Evolutionary conservation across 441 rosid genomes (phyloP).

Genomic region (Brassica hybrid): DNA sequence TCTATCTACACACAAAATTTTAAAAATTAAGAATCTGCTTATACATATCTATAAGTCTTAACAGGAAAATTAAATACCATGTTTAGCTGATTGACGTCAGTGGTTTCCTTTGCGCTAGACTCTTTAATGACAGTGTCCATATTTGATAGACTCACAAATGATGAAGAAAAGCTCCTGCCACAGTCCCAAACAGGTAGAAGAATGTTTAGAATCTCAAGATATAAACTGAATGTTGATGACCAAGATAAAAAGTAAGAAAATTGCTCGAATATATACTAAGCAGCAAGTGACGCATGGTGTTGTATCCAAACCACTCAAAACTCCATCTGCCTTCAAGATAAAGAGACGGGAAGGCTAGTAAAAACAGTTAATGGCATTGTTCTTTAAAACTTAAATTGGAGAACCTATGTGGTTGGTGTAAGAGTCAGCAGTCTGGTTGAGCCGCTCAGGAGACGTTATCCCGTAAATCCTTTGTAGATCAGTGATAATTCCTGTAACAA

Average conservation of each 20-base stretch:
- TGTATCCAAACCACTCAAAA: constrained; percentile 90
- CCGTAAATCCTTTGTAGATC: constrained; percentile 83
- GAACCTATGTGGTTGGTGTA: constrained; percentile 86
- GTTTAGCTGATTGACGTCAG: constrained; percentile 62
- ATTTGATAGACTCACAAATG: constrained; percentile 72
- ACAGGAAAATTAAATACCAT: constrained; percentile 48
- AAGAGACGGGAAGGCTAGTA: constrained; percentile 75
- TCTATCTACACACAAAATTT: constrained; percentile 58
- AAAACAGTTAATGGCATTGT: constrained; percentile 44
- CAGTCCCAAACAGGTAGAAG: constrained; percentile 16
- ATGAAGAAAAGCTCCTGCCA: constrained; percentile 75
- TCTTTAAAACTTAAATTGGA: background rate
- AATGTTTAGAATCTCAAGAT: constrained; percentile 2
- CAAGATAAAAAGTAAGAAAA: constrained; percentile 20
- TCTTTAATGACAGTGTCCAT: constrained; percentile 80
- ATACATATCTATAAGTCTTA: background rate
- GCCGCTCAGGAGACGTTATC: constrained; percentile 77
- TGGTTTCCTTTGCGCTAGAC: constrained; percentile 57
- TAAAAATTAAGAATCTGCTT: background rate
- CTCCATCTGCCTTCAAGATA: constrained; percentile 89
- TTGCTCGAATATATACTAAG: constrained; percentile 67
- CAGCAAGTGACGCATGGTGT: constrained; percentile 71
- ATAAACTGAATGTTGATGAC: background rate
- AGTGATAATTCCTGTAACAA: constrained; percentile 60
- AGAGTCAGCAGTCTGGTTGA: constrained; percentile 68